phyloP scores from a whole-genome alignment of 2,329 filamentous ascomycete species.

The Pseudocercospora vitis region DNA sequence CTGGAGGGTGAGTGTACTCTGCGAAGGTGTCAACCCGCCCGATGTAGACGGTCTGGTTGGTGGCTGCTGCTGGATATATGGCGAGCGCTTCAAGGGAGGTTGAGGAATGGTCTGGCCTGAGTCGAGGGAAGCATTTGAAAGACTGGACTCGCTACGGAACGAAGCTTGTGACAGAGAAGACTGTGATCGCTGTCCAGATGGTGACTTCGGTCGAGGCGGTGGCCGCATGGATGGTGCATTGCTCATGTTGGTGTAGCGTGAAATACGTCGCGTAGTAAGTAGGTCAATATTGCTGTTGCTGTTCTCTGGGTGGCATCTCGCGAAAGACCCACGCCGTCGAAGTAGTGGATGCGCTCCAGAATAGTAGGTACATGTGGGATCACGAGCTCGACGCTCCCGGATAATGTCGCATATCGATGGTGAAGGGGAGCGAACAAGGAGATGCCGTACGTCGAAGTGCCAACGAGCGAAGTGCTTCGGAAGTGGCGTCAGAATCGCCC shows the following conservation, averaged over 20 bases:
- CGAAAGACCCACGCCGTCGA: not conserved
- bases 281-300: too few species aligned
- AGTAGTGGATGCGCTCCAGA: too few species aligned
- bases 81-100: slow-evolving; percentile 40
- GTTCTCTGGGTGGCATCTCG: slow-evolving; percentile 3
- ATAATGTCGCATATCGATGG: not conserved
- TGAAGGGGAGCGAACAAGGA: not conserved
- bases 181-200: slow-evolving; percentile 35
- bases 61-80: slow-evolving; percentile 36
- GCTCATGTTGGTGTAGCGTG: slow-evolving; percentile 26
- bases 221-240: slow-evolving; percentile 34
- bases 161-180: slow-evolving; percentile 37
- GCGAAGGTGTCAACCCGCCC: slow-evolving; percentile 34
- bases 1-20: slow-evolving; percentile 36
- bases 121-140: slow-evolving; percentile 42
- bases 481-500: not conserved
- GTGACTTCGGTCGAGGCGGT: slow-evolving; percentile 35
- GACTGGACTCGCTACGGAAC: slow-evolving; percentile 37
- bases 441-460: not conserved
- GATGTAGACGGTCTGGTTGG: slow-evolving; percentile 36
- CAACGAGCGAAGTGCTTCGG: not conserved
- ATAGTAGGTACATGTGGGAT: too few species aligned
- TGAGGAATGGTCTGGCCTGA: slow-evolving; percentile 38
- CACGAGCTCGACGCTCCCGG: too few species aligned
- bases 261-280: not conserved